phyloP scores from a whole-genome alignment of 2,329 filamentous ascomycete genomes.

The Cordyceps fumosorosea region DNA sequence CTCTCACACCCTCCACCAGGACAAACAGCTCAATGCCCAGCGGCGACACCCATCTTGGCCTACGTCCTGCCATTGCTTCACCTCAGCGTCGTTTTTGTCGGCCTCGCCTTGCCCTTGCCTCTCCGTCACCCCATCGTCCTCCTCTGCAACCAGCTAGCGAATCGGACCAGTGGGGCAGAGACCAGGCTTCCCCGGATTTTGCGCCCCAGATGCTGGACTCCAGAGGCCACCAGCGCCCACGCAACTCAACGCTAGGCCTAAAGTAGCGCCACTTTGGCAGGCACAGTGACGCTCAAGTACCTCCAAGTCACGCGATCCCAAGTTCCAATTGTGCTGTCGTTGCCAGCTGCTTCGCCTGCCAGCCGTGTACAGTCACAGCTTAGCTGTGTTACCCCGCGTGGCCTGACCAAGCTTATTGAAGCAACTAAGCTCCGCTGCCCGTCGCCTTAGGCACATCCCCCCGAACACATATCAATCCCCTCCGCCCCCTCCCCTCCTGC shows the following conservation, averaged over 20 bases:
- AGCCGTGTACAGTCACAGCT: not conserved
- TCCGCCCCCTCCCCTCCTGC: constrained; percentile 22
- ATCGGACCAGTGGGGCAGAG: constrained; percentile 16
- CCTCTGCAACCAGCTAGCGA: constrained; percentile 10
- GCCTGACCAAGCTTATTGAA: constrained; percentile 7
- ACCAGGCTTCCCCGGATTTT: constrained; percentile 22
- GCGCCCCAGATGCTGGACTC: constrained; percentile 16
- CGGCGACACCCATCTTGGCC: not conserved
- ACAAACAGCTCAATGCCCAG: not conserved
- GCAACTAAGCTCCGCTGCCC: constrained; percentile 13
- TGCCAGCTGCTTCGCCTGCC: not conserved
- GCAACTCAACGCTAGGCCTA: constrained; percentile 9
- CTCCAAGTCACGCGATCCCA: constrained; percentile 12
- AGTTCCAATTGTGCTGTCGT: not conserved
- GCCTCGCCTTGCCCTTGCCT: not conserved
- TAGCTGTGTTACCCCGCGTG: constrained; percentile 9
- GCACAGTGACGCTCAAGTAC: constrained; percentile 6
- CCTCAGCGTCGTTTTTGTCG: not conserved
- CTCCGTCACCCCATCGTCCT: not conserved
- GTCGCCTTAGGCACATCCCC: constrained; percentile 15
- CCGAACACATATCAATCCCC: constrained; percentile 26
- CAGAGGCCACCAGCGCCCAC: not conserved
- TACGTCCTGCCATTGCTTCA: not conserved
- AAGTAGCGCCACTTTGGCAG: not conserved
- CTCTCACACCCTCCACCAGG: not conserved